Evolutionary conservation across 1,284 basidiomycete species (phyloP), one percentile per base, ranked within the genome.

Genomic region (Earliella scabrosa): DNA sequence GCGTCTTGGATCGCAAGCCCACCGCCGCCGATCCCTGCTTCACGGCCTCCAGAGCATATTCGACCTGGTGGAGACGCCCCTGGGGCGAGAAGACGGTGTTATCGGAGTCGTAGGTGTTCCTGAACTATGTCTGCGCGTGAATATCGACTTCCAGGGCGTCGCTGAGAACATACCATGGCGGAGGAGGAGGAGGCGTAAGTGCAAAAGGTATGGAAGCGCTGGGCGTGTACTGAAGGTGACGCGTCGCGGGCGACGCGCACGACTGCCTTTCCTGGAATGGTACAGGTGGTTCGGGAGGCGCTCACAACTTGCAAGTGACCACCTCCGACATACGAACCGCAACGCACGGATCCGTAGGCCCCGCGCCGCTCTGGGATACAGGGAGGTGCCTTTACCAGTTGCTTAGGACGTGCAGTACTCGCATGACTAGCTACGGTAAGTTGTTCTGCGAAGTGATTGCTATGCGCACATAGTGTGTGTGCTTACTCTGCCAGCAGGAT

Each of bases 1-100:
- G 97, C 0, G 94, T 98, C 77, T 95, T 94, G 56, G 93, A 96
- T 64, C 96, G 86, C 67, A 99, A 75, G 39, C 97, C 97, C 46
- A 99, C 96, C 29, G 95, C 97, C 21, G 97, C 97, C 59, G 95
- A 98, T 60, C 97, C 97, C 73, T 99, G 97, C 83, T 99, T 99
- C 65, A 99, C 97, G 61, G 97, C 97, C 76, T 99, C 97, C 55
- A 98, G 87, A 4, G 97, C 96, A 84, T 99, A 99, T 77, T 99
- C 97, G 69, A 99, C 97, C 76, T 99, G 95, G 73, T 93, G 90
- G 56, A 94, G 79, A 63, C 93, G 85, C 49, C 93, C 93, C 77
- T 95, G 93, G 2, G 93, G 93, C 2, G 92, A 94, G 80, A 98
- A 98, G 65, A 96, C 93, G 45, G 95, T 97, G 77, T 97, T 97